Evolutionary conservation across 768 basidiomycete species (phyloP), one percentile per base, ranked within the genome.

Genomic region (Pholiota molesta): DNA sequence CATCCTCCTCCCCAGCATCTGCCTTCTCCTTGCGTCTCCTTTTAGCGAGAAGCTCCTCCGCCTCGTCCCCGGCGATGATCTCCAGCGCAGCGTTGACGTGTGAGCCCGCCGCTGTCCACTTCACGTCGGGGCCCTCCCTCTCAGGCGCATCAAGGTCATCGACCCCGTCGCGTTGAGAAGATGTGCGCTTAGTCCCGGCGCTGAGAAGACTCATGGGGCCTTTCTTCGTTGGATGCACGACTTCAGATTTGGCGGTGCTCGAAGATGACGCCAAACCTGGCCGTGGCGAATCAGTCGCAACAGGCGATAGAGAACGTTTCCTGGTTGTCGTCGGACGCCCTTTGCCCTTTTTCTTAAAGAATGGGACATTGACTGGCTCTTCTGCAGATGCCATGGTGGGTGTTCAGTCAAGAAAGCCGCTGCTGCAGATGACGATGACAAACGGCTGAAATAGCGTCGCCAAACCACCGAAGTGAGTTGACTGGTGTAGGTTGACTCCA

Each of bases 51-150:
- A 95, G 72, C 67, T 87, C 90, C 67, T 91, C 88, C 1, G 87
- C 87, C 74, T 91, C 90, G 65, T 94, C 94, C 0, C 91, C 92
- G n/a, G 86, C 87, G 17, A 94, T 72, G 45, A 94, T 93, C 54
- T 93, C 91, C 58, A 89, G 76, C 40, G 83, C 89, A 11, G 88
- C 81, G 66, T 89, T 84, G 17, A 85, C 69, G 73, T 97, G 93
- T 55, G 91, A 94, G 56, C 88, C 87, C 26, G 83, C 83, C 33
- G 90, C 78, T 0, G 90, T 88, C 92, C 88, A 92, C 74, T 89
- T 91, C 65, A 91, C 87, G 72, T 88, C 87, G 57, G 86, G 88
- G 0, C 82, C 83, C 8, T 88, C 86, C 57, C 80, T 86, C 63
- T 85, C 81, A 44, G 86, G 83, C 23, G 76, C 81, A 44, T 82